Conservation (phyloP, 805 yeast species). For the Barnettozyma sucrosica region DNA sequence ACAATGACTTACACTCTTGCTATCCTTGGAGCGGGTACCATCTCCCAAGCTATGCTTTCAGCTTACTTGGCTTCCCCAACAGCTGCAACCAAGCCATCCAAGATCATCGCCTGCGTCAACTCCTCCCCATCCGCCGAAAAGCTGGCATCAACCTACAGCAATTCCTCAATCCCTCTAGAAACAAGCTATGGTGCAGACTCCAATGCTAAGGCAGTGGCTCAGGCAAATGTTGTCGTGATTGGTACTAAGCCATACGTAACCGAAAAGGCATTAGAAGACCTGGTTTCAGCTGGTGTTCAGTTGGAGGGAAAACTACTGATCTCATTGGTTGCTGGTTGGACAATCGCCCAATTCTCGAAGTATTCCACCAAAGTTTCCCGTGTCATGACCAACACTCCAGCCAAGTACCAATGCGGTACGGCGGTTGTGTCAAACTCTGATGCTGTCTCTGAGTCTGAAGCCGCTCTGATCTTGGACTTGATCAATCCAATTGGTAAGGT, state of each 20-base stretch:
- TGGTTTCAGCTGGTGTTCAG: slow-evolving; percentile 29
- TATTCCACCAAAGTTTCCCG: slow-evolving; percentile 62
- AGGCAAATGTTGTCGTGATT: slow-evolving; percentile 66
- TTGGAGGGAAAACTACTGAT: slow-evolving; percentile 57
- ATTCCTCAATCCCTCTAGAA: slow-evolving; percentile 42
- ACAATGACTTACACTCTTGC: slow-evolving; percentile 48
- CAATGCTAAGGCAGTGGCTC: slow-evolving; percentile 53
- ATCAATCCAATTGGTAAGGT: slow-evolving; percentile 64
- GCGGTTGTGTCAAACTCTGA: slow-evolving; percentile 80
- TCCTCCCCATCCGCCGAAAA: slow-evolving; percentile 44
- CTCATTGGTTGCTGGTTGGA: slow-evolving; percentile 90
- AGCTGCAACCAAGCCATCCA: slow-evolving; percentile 49
- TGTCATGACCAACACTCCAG: slow-evolving; percentile 98
- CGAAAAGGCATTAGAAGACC: slow-evolving; percentile 49
- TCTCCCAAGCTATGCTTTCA: slow-evolving; percentile 88
- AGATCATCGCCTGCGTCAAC: slow-evolving; percentile 74
- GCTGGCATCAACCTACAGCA: slow-evolving; percentile 40
- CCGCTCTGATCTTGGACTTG: slow-evolving; percentile 39
- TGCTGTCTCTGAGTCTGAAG: slow-evolving; percentile 40
- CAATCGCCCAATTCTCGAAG: slow-evolving; percentile 57
- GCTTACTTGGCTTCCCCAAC: slow-evolving; percentile 56
- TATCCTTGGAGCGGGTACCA: slow-evolving; percentile 88
- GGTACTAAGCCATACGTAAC: slow-evolving; percentile 89
- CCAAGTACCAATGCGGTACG: slow-evolving; percentile 87
- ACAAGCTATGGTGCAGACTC: slow-evolving; percentile 39